phyloP scores from a whole-genome alignment of 2,329 filamentous ascomycete species.

The Mycocentrospora acerina region DNA sequence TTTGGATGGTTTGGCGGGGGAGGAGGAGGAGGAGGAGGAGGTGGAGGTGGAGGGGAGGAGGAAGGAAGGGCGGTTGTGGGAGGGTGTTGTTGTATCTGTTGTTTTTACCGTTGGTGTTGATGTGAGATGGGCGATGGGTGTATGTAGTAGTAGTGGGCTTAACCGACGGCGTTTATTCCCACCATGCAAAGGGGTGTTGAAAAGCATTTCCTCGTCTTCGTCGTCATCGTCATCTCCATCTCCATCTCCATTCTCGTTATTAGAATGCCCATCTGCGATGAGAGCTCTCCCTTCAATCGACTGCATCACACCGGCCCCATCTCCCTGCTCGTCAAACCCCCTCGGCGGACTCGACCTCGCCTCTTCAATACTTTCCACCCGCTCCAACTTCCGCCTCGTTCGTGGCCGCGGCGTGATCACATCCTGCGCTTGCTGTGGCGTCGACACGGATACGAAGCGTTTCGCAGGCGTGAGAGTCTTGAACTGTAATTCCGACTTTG shows the following conservation, averaged over 20 bases:
- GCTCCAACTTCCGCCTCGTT: constrained; percentile 14
- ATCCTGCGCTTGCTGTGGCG: constrained; percentile 4
- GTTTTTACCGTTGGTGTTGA: constrained; percentile 1
- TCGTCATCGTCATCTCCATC: constrained; percentile 2
- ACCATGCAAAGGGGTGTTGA: constrained; percentile 10
- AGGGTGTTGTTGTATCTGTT: constrained; percentile 4
- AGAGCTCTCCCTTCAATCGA: constrained; percentile 14
- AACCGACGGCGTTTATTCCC: constrained; percentile 35
- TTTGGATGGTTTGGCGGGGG: constrained; percentile 24
- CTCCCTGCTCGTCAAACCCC: constrained; percentile 5
- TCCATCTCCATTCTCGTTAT: constrained; percentile 4
- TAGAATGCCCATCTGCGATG: not conserved
- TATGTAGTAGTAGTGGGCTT: constrained; percentile 10
- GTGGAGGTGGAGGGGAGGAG: constrained; percentile 37
- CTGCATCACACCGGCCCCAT: constrained; percentile 8
- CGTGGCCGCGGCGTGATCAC: constrained; percentile 1
- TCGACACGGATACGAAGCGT: constrained; percentile 32
- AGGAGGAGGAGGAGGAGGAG: constrained; percentile 32
- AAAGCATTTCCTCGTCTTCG: constrained; percentile 34
- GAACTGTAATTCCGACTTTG: constrained; percentile 9
- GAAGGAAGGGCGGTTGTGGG: constrained; percentile 39
- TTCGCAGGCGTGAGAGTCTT: constrained; percentile 32
- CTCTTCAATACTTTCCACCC: constrained; percentile 39
- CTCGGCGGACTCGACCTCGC: constrained; percentile 21
- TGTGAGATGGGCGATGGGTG: constrained; percentile 1